Conservation (phyloP, 345 rosid genomes). For the Gossypium sturtianum region DNA sequence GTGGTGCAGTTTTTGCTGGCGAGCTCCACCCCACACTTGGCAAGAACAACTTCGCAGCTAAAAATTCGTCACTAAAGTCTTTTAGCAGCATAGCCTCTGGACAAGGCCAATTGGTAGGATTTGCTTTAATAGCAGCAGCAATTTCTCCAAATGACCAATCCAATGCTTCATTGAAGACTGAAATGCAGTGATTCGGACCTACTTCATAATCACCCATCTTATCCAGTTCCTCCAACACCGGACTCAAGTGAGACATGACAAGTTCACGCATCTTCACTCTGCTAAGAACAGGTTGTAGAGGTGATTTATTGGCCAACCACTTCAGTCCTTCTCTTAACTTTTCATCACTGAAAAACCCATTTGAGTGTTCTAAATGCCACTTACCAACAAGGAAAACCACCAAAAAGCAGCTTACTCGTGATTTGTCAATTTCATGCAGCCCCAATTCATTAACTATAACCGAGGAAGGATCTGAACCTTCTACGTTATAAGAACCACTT, state of each 20-base stretch:
- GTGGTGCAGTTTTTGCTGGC: conserved; percentile 35
- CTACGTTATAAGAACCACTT: conserved; percentile 38
- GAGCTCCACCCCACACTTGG: conserved; percentile 75
- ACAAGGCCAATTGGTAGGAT: conserved; percentile 69
- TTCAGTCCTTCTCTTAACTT: conserved; percentile 63
- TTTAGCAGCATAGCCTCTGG: conserved; percentile 55
- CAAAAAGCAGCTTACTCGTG: conserved; percentile 44
- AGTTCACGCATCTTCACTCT: conserved; percentile 48
- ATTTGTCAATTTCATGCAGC: conserved; percentile 60
- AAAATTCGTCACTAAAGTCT: conserved; percentile 33
- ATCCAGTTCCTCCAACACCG: conserved; percentile 43
- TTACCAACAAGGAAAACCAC: conserved; percentile 56
- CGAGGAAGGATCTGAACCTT: conserved; percentile 35
- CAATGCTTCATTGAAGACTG: conserved; percentile 76
- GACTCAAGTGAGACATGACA: conserved; percentile 48
- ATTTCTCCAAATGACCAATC: conserved; percentile 48
- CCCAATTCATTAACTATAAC: conserved; percentile 42
- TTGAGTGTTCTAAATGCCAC: conserved; percentile 25
- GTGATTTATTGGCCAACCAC: conserved; percentile 81
- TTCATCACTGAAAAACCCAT: conserved; percentile 64
- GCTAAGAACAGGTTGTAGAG: conserved; percentile 59
- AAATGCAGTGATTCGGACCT: conserved; percentile 56
- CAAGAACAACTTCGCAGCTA: conserved; percentile 41
- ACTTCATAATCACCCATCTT: conserved; percentile 39
- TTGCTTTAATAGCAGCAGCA: conserved; percentile 53